These are phyloP conservation scores for Medicago arabica DNA, from an alignment of 306 rosid species.

Conservation along the genomic window DNA sequence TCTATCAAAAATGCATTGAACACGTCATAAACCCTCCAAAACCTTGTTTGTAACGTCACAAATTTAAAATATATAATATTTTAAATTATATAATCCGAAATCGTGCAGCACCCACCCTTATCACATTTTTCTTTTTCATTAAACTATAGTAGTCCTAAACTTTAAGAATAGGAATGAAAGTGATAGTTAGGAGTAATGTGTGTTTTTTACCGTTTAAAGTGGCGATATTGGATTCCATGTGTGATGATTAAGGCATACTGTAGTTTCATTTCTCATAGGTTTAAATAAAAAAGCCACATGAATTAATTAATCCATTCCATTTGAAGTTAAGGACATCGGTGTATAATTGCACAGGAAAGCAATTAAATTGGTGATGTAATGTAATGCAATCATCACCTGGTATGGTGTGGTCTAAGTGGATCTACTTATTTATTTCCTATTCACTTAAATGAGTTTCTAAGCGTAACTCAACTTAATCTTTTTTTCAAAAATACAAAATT, in stretches of 20 bases:
- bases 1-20: too few relatives aligned
- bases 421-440: too few relatives aligned
- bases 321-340: background rate
- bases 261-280: background rate
- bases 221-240: background rate
- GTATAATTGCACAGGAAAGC: background rate
- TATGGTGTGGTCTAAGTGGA: too few relatives aligned
- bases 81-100: background rate
- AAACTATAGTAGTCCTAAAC: background rate
- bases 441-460: too few relatives aligned
- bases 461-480: too few relatives aligned
- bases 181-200: background rate
- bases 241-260: conserved; percentile 8
- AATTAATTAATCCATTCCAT: background rate
- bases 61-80: too few relatives aligned
- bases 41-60: too few relatives aligned
- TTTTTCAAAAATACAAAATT: too few relatives aligned
- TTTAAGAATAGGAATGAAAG: background rate
- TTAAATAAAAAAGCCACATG: background rate
- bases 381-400: too few relatives aligned
- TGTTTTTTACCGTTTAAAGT: background rate
- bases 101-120: background rate
- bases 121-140: background rate
- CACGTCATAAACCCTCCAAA: too few relatives aligned
- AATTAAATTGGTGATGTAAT: background rate